phyloP scores from a whole-genome alignment of 2,329 filamentous ascomycete species.

The Drechslerella coelobrocha region DNA sequence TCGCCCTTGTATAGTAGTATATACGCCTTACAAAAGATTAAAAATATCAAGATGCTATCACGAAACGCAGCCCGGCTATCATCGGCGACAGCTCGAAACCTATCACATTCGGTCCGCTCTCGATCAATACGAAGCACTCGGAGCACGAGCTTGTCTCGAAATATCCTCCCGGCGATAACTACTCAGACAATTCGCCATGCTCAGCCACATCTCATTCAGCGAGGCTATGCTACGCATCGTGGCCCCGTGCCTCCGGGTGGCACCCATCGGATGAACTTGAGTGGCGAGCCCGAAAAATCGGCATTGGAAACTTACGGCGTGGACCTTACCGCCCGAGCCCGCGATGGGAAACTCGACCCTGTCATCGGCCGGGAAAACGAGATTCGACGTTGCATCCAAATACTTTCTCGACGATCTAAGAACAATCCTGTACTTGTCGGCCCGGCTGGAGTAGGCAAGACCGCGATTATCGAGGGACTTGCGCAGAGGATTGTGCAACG shows the following conservation, averaged over 20 bases:
- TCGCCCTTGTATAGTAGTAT: conserved; percentile 11
- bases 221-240: conserved; percentile 62
- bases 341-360: conserved; percentile 88
- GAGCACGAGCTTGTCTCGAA: conserved; percentile 9
- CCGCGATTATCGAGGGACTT: conserved; percentile 87
- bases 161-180: conserved; percentile 23
- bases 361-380: conserved; percentile 92
- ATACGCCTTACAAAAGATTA: too few species aligned
- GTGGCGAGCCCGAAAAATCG: conserved; percentile 77
- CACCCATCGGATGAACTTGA: conserved; percentile 90
- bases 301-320: conserved; percentile 90
- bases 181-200: conserved; percentile 34
- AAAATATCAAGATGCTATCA: too few species aligned
- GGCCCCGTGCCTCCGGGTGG: conserved; percentile 86
- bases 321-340: conserved; percentile 84
- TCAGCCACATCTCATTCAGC: conserved; percentile 53
- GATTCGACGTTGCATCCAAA: conserved; percentile 92
- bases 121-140: conserved; percentile 22
- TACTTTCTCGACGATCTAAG: conserved; percentile 89
- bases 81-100: conserved; percentile 33
- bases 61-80: conserved; percentile 38
- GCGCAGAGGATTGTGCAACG: conserved; percentile 88
- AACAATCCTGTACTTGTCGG: conserved; percentile 97
- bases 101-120: conserved; percentile 35
- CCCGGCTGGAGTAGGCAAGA: conserved; percentile 89